Conservation (phyloP, 2,329 filamentous ascomycete species). For the Venturia oleaginea region DNA sequence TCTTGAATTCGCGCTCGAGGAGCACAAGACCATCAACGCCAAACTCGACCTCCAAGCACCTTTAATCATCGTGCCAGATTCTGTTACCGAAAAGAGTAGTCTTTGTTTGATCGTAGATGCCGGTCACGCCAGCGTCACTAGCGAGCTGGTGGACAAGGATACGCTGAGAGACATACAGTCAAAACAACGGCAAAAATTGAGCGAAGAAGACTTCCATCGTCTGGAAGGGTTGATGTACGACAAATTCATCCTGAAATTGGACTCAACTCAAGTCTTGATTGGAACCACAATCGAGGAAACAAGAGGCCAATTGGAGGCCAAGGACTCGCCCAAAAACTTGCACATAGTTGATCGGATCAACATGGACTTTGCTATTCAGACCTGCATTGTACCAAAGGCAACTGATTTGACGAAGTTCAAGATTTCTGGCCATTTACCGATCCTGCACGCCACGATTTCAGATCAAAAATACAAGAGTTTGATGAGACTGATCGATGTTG, state of each 20-base stretch:
- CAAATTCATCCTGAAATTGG: conserved; percentile 85
- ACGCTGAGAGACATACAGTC: conserved; percentile 82
- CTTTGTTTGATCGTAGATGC: conserved; percentile 92
- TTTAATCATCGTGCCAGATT: conserved; percentile 91
- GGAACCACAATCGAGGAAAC: conserved; percentile 88
- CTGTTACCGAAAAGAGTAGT: conserved; percentile 69
- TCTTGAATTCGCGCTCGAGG: conserved; percentile 89
- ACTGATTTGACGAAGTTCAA: conserved; percentile 87
- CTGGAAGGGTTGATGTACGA: conserved; percentile 96
- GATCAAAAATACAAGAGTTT: conserved; percentile 95
- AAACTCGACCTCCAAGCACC: conserved; percentile 92
- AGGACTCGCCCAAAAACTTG: conserved; percentile 59
- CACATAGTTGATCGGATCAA: conserved; percentile 97
- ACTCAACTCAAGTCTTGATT: conserved; percentile 91
- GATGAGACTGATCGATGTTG: conserved; percentile 93
- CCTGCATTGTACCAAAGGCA: conserved; percentile 89
- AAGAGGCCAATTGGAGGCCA: conserved; percentile 65
- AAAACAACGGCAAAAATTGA: conserved; percentile 81
- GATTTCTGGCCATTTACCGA: conserved; percentile 82
- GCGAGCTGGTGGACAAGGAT: conserved; percentile 81
- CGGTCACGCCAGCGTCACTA: conserved; percentile 89
- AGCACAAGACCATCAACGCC: conserved; percentile 96
- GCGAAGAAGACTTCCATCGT: conserved; percentile 76
- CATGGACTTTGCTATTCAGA: conserved; percentile 91
- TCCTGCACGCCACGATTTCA: conserved; percentile 84